Evolutionary conservation across 441 rosid species (phyloP).

Genomic region (Populus hybrid): DNA sequence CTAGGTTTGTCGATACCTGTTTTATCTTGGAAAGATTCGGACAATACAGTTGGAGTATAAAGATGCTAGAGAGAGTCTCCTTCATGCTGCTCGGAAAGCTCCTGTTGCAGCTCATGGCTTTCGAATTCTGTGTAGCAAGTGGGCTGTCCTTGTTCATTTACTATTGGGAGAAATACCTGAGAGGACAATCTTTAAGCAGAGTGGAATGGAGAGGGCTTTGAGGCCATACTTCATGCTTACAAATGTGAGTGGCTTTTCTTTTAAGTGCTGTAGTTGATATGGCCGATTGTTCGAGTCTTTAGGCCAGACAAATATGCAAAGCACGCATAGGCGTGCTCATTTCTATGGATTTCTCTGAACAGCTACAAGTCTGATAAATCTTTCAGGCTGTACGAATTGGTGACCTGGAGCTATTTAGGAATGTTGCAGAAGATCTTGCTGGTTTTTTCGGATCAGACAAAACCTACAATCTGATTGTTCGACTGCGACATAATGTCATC

Average conservation of each 20-base stretch:
- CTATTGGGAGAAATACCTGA: slow-evolving; percentile 73
- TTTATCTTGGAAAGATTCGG: slow-evolving; percentile 69
- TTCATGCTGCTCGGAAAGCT: slow-evolving; percentile 73
- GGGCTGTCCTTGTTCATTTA: slow-evolving; percentile 63
- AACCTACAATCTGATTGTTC: slow-evolving; percentile 60
- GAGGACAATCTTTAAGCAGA: slow-evolving; percentile 70
- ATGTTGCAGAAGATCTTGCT: slow-evolving; percentile 67
- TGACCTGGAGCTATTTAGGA: slow-evolving; percentile 65
- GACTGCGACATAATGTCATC: slow-evolving; percentile 72
- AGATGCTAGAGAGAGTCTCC: slow-evolving; percentile 75
- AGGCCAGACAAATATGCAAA: not conserved
- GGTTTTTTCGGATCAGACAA: slow-evolving; percentile 49
- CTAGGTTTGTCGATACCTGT: slow-evolving; percentile 73
- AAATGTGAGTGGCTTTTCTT: slow-evolving; percentile 47
- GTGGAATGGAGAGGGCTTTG: slow-evolving; percentile 73
- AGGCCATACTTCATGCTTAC: slow-evolving; percentile 80
- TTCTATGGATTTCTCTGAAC: not conserved
- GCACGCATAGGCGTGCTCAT: not conserved
- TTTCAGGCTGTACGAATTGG: slow-evolving; percentile 77
- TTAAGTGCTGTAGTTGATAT: not conserved
- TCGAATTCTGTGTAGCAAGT: slow-evolving; percentile 68
- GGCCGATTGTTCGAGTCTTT: not conserved
- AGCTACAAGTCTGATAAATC: not conserved
- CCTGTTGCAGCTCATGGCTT: slow-evolving; percentile 70
- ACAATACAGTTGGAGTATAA: slow-evolving; percentile 75